Conservation (phyloP, 140 eudicot species). For the Bidens hawaiensis region DNA sequence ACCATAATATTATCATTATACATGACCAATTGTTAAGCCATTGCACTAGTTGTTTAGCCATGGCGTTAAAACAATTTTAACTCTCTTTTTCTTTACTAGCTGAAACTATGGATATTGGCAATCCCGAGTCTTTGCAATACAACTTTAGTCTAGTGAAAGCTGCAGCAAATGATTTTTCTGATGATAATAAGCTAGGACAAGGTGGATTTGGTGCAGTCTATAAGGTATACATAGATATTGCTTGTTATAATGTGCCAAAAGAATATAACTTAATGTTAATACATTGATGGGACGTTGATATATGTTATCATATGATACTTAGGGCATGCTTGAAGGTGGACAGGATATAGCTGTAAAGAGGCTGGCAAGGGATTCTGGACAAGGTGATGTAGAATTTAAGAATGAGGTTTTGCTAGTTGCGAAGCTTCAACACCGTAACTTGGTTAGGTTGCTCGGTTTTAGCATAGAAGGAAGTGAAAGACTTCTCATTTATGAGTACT, state of each 20-base stretch:
- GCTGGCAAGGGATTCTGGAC: constrained; percentile 4
- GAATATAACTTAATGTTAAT: no score
- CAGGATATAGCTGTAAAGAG: not conserved
- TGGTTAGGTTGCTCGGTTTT: constrained; percentile 7
- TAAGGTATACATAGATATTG: not conserved
- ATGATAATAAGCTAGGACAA: not conserved
- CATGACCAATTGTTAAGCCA: no score
- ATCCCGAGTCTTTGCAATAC: not conserved
- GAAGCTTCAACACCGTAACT: not conserved
- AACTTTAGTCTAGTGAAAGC: not conserved
- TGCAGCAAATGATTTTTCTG: constrained; percentile 1
- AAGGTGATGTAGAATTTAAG: constrained; percentile 1
- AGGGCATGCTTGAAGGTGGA: not conserved
- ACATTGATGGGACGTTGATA: not conserved
- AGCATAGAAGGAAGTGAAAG: constrained; percentile 1
- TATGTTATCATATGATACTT: not conserved
- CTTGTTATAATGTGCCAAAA: not conserved
- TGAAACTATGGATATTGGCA: not conserved
- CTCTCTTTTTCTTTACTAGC: not conserved
- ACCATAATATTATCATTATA: no score
- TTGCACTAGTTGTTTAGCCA: not conserved
- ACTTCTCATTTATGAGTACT: not conserved
- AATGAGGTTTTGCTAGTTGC: constrained; percentile 6
- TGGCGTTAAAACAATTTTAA: not conserved
- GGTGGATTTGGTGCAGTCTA: not conserved